phyloP scores from a whole-genome alignment of 2,329 filamentous ascomycete genomes.

The Penicillium sp. region DNA sequence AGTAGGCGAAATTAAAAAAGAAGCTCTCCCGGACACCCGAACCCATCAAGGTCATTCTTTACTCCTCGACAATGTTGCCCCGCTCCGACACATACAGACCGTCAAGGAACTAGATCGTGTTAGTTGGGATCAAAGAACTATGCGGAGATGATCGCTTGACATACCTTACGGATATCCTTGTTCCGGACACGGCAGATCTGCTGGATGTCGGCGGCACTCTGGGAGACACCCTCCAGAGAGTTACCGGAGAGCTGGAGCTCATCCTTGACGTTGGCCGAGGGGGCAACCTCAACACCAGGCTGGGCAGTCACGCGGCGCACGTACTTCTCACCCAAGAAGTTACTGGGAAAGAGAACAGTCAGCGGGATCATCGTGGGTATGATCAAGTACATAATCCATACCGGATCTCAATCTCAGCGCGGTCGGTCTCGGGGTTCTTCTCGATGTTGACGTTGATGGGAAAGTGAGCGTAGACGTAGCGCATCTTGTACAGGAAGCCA shows the following conservation, averaged over 20 bases:
- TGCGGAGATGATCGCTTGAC: slow-evolving; percentile 18
- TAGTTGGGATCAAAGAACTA: slow-evolving; percentile 4
- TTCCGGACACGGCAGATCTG: slow-evolving; percentile 99
- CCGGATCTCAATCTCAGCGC: slow-evolving; percentile 94
- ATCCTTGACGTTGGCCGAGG: slow-evolving; percentile 92
- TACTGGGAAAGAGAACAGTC: slow-evolving; percentile 48
- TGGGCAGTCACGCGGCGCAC: slow-evolving; percentile 88
- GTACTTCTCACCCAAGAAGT: slow-evolving; percentile 99
- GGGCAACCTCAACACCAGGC: slow-evolving; percentile 80
- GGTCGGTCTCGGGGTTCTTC: slow-evolving; percentile 85
- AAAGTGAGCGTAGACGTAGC: slow-evolving; percentile 99
- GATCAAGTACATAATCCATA: slow-evolving; percentile 47
- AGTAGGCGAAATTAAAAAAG: slow-evolving; percentile 37
- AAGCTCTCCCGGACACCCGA: slow-evolving; percentile 36
- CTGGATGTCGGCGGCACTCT: slow-evolving; percentile 98
- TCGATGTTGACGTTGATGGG: slow-evolving; percentile 99
- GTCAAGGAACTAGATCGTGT: slow-evolving; percentile 76
- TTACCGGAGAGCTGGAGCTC: slow-evolving; percentile 90
- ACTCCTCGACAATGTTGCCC: slow-evolving; percentile 76
- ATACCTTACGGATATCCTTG: slow-evolving; percentile 99
- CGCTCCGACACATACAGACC: slow-evolving; percentile 99
- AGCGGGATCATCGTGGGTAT: background rate
- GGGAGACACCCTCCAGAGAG: slow-evolving; percentile 94
- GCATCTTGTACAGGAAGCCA: slow-evolving; percentile 99
- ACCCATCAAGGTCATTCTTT: slow-evolving; percentile 34